Evolutionary conservation across 371 early-diverging fungal species (phyloP), one percentile per base, ranked within the genome.

Genomic region (Phascolomyces articulosus): DNA sequence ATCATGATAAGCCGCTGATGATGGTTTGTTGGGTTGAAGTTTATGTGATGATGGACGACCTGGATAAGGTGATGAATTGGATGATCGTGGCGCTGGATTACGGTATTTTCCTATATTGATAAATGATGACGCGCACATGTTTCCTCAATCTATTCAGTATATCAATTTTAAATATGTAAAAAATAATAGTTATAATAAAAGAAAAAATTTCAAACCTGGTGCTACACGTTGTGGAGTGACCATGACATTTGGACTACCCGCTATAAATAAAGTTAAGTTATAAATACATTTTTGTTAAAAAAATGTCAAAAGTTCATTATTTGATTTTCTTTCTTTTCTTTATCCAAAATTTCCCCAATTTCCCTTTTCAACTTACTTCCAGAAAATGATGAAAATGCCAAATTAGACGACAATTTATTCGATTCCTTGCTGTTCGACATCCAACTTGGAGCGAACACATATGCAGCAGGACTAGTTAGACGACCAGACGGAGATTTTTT

Each of bases 21-120:
- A 23, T 51, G 9, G 24, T 51, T 51, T 47, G 11, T 47, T 51
- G 23, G 51, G 23, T 24, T 20, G 51, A 24, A 51, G 51, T 23
- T 51, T 51, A 51, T 62, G 20, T 20, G 24, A 27, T 20, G 24
- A 27, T 10, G 53, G 40, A 24, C 62, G 54, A 20, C 31, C 55
- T 20, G 64, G 64, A 49, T 64, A 64, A 49, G 64, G 64, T 21
- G 64, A 64, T n/a, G 64, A 64, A 23, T 41, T 55, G 47, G 64
- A 64, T 21, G 64, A 48, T 15, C 64, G 48, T 20, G 49, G 41
- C 4, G 56, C n/a, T 21, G 49, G 51, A 24, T 51, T 51, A n/a
- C 24, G 51, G 15, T 20, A 13, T 24, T 51, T 51, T 13, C 10
- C 51, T 51, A 51, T 9, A 51, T 24, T 4, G 20, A 23, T 44